Conservation (phyloP, 164 flowering plant genomes). For the Chimonanthus praecox region DNA sequence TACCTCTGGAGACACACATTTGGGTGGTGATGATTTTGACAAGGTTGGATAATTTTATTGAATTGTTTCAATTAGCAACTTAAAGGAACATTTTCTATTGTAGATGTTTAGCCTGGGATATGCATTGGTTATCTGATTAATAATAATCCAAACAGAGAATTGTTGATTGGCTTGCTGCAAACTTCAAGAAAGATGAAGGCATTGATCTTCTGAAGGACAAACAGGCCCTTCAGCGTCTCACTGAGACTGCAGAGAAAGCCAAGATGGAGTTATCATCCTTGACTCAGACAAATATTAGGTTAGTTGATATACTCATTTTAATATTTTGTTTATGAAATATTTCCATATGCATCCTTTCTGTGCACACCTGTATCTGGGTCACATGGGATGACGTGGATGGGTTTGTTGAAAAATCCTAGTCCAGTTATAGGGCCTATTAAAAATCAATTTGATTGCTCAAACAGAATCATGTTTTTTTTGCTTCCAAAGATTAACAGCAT, state of each 20-base stretch:
- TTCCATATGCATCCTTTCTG: no score
- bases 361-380: no score
- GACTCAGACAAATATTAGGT: constrained; percentile 65
- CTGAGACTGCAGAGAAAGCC: constrained; percentile 71
- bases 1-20: constrained; percentile 77
- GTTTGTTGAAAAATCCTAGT: no score
- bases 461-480: no score
- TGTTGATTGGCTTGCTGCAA: constrained; percentile 14
- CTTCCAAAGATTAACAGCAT: no score
- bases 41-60: constrained; percentile 42
- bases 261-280: constrained; percentile 69
- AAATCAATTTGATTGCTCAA: no score
- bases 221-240: constrained; percentile 50
- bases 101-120: background rate
- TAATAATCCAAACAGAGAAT: constrained; percentile 11
- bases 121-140: background rate
- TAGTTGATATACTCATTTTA: background rate
- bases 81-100: background rate
- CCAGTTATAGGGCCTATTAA: no score
- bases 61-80: background rate
- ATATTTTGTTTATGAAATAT: no score
- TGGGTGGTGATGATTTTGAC: constrained; percentile 89
- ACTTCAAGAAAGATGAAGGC: constrained; percentile 18
- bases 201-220: constrained; percentile 18
- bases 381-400: no score